Conservation (phyloP, 2,329 filamentous ascomycete genomes). For the Fusarium dimerum region DNA sequence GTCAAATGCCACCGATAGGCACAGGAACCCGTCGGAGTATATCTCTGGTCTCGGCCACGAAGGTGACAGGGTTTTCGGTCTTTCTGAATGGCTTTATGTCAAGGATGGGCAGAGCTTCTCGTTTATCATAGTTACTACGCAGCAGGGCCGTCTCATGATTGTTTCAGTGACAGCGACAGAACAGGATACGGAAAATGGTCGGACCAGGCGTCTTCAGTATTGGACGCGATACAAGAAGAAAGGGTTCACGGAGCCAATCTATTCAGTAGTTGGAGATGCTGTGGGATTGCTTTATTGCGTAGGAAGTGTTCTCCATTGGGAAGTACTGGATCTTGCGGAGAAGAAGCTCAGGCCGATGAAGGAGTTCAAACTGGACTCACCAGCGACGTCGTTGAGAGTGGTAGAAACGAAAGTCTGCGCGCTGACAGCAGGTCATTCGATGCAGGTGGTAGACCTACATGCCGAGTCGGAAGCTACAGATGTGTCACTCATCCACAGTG, state of each 20-base stretch:
- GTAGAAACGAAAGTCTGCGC: constrained; percentile 51
- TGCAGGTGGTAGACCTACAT: constrained; percentile 55
- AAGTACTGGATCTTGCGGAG: constrained; percentile 51
- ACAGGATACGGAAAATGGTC: constrained; percentile 13
- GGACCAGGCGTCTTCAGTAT: constrained; percentile 43
- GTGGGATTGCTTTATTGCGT: constrained; percentile 59
- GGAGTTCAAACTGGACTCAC: constrained; percentile 52
- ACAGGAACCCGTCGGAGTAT: constrained; percentile 44
- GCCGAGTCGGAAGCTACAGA: constrained; percentile 35
- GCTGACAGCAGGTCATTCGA: constrained; percentile 55
- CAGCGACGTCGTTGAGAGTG: constrained; percentile 51
- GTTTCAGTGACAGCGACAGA: constrained; percentile 46
- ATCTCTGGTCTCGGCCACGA: constrained; percentile 57
- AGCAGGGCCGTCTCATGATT: constrained; percentile 56
- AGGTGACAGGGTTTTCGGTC: constrained; percentile 59
- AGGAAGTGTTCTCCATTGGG: constrained; percentile 56
- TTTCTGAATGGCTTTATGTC: constrained; percentile 65
- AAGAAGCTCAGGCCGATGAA: constrained; percentile 53
- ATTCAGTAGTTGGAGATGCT: constrained; percentile 55
- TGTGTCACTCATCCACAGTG: constrained; percentile 46
- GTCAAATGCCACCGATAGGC: constrained; percentile 46
- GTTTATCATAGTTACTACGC: constrained; percentile 63
- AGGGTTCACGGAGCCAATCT: constrained; percentile 49
- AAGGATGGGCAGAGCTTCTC: constrained; percentile 60
- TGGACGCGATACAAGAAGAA: constrained; percentile 56